phyloP scores from a whole-genome alignment of 257 asterid genomes.

The Apocynum venetum region DNA sequence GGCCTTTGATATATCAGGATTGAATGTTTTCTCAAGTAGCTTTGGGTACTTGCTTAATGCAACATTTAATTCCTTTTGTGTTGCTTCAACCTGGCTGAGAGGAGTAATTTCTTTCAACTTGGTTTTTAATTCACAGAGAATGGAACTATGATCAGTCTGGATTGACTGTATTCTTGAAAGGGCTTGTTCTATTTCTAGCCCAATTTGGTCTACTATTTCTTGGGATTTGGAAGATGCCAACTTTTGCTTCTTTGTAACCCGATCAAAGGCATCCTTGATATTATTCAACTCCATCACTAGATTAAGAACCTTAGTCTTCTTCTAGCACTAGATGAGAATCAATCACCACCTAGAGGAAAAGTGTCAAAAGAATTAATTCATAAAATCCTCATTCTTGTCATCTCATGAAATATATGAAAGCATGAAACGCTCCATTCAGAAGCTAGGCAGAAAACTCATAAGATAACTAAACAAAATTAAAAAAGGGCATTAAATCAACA shows the following conservation, averaged over 20 bases:
- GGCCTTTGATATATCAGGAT: conserved; percentile 84
- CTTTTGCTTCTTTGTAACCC: conserved; percentile 84
- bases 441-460: background rate
- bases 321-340: conserved; percentile 9
- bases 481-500: background rate
- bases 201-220: conserved; percentile 66
- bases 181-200: conserved; percentile 69
- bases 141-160: conserved; percentile 41
- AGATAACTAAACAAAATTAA: background rate
- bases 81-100: conserved; percentile 66
- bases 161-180: conserved; percentile 51
- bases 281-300: conserved; percentile 68
- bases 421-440: background rate
- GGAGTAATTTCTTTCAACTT: conserved; percentile 70
- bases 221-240: conserved; percentile 68
- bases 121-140: conserved; percentile 58
- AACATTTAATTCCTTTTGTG: conserved; percentile 72
- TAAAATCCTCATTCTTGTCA: conserved; percentile 5
- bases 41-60: conserved; percentile 78
- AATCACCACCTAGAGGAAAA: conserved; percentile 30
- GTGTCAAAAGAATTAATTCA: conserved; percentile 4
- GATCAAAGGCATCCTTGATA: conserved; percentile 82
- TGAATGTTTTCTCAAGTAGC: conserved; percentile 73
- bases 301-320: conserved; percentile 22
- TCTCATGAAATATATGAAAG: background rate